Conservation (phyloP, 805 yeast genomes). For the Peterozyma toletana region DNA sequence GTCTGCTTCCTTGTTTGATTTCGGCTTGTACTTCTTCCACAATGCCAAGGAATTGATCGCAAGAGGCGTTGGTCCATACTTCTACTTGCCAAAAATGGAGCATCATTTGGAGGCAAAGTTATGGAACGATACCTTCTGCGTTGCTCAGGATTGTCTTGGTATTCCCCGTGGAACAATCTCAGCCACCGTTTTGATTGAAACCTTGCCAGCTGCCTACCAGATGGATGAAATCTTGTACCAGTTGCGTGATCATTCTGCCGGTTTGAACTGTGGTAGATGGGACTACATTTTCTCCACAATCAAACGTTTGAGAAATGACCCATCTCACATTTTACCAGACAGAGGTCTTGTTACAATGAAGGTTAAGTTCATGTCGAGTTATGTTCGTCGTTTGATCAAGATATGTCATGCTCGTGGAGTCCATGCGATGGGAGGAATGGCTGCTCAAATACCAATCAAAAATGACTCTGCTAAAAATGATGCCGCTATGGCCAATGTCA, state of each 20-base stretch:
- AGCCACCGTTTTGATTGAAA: conserved; percentile 77
- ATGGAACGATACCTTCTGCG: conserved; percentile 78
- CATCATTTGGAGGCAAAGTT: conserved; percentile 76
- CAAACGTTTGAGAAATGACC: conserved; percentile 64
- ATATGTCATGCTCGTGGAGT: conserved; percentile 74
- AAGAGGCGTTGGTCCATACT: conserved; percentile 74
- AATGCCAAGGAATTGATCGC: conserved; percentile 57
- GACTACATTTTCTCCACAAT: conserved; percentile 80
- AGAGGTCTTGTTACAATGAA: conserved; percentile 75
- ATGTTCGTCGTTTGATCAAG: conserved; percentile 65
- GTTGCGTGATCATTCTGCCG: conserved; percentile 69
- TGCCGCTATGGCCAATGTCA: conserved; percentile 67
- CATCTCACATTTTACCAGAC: conserved; percentile 67
- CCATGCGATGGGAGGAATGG: conserved; percentile 90
- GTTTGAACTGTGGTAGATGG: conserved; percentile 87
- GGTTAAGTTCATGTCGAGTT: conserved; percentile 75
- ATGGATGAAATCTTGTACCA: conserved; percentile 80
- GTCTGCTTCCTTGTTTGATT: conserved; percentile 72
- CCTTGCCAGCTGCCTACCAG: conserved; percentile 81
- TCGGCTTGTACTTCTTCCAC: conserved; percentile 71
- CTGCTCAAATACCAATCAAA: conserved; percentile 80
- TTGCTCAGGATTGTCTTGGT: conserved; percentile 64
- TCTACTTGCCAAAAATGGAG: conserved; percentile 81
- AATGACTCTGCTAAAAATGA: conserved; percentile 33
- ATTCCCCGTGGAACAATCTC: conserved; percentile 72